A percentile compares a stretch with the other conserved stretches of the same genome.
Conservation (phyloP, 169 alveolate genomes). For the Cryptosporidium baileyi region DNA sequence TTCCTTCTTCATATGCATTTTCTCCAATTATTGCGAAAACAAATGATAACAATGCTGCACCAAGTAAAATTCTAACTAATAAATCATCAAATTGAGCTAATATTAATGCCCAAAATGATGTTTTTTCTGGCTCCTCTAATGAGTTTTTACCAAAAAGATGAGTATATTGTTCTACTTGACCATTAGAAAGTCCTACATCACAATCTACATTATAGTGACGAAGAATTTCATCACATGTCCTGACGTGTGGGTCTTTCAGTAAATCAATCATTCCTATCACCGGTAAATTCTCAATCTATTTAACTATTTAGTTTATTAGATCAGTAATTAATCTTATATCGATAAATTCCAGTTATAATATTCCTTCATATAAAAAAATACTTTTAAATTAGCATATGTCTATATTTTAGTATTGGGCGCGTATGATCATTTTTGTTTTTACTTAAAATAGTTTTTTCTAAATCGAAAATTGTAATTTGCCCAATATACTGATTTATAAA, state of each 20-base stretch:
- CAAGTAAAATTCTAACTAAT: slow-evolving; percentile 92
- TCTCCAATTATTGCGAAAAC: slow-evolving; percentile 90
- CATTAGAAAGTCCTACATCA: slow-evolving; percentile 65
- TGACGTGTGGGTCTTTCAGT: slow-evolving; percentile 66
- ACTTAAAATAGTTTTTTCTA: too few species aligned
- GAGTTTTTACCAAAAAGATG: slow-evolving; percentile 83
- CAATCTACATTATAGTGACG: slow-evolving; percentile 68
- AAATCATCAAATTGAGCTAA: slow-evolving; percentile 93
- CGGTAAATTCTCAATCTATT: neutral
- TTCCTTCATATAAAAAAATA: too few species aligned
- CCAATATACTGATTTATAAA: too few species aligned
- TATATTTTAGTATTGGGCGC: too few species aligned
- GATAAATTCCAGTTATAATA: too few species aligned
- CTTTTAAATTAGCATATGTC: too few species aligned
- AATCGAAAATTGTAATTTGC: too few species aligned
- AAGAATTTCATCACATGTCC: slow-evolving; percentile 65
- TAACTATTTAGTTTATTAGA: too few species aligned
- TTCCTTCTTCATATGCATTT: slow-evolving; percentile 86
- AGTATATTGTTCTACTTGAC: slow-evolving; percentile 68
- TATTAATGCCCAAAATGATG: slow-evolving; percentile 88
- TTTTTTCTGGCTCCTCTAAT: slow-evolving; percentile 87
- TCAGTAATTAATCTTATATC: too few species aligned
- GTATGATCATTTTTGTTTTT: too few species aligned
- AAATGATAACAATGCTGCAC: slow-evolving; percentile 95
- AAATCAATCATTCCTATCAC: slow-evolving; percentile 9